Base-by-base conservation (phyloP, 2,329 filamentous ascomycete species). In the Aspergillus tanneri region DNA sequence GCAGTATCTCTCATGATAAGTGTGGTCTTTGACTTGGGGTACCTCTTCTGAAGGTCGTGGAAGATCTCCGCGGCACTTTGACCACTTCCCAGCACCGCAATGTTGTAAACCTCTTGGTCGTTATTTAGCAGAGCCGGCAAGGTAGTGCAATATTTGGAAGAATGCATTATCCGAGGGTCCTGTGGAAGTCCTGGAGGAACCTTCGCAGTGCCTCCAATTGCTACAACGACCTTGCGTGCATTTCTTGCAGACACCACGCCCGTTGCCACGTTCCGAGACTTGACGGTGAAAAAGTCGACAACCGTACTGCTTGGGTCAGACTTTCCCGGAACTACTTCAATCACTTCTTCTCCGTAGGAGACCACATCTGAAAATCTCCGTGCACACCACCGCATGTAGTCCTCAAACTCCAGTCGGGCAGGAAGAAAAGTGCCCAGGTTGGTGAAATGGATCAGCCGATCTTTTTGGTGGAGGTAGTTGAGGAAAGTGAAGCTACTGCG, bases 61-160 rank as follows among this genome's bases (percentile, higher is more conserved):
- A 95, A 96, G 62, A 96, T 95, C 75, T 99, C 92, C 8, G 92
- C 92, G 2, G 90, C 90, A 67, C 88, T 95, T 74, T 99, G 92
- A 1, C 93, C 92, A 38, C 84, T 88, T 7, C 92, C 92, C 32
- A 97, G 77, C 9, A 97, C 87, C 7, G 89, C 91, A 43, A 97
- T 84, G 12, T 82, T 83, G 69, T 90, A 88, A 2, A 76, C 55
- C 19, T 64, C 62, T 27, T 61, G 56, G 34, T 62, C 60, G 35
- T 77, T 66, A 28, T 64, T 68, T 38, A 76, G 54, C 28, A 74
- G 47, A 14, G 57, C 53, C 1, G 70, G 70, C 12, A 74, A 52
- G 12, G 56, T 56, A 5, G 67, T 71, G 23, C 85, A 84, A 70
- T 95, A 97, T 65, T 90, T 84, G 7, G 90, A 95, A 0, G 90